phyloP scores from a whole-genome alignment of 768 basidiomycete genomes.

The Daedalea quercina region DNA sequence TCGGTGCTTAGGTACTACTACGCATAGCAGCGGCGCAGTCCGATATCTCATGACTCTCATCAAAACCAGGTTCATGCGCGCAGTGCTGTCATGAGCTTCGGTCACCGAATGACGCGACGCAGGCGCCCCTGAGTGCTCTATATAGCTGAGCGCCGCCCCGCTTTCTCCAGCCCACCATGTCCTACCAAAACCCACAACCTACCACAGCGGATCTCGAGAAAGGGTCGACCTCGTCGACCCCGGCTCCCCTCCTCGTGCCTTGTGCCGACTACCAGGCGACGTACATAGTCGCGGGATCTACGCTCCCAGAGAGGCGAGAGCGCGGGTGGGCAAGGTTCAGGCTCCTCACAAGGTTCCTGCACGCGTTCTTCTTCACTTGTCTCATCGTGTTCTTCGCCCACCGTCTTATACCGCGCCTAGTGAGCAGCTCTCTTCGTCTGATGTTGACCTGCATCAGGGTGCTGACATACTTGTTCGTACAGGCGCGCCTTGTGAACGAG shows the following conservation, averaged over 20 bases:
- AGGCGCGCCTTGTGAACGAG: background rate
- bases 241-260: background rate
- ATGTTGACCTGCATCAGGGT: background rate
- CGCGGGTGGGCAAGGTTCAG: background rate
- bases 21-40: too few species aligned
- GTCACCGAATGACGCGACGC: too few species aligned
- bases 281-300: background rate
- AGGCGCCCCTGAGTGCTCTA: too few species aligned
- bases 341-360: background rate
- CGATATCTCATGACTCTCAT: too few species aligned
- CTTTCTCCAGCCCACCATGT: too few species aligned
- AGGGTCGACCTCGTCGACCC: too few species aligned
- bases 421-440: background rate
- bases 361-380: background rate
- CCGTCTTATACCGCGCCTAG: background rate
- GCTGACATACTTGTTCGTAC: background rate
- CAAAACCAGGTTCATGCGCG: too few species aligned
- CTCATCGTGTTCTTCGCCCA: background rate
- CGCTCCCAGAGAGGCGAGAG: background rate
- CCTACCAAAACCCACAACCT: too few species aligned
- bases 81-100: too few species aligned
- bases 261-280: conserved; percentile 1
- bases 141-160: too few species aligned
- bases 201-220: too few species aligned
- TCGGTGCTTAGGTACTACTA: too few species aligned